These are phyloP conservation scores for Tephrocybe rancida DNA, from an alignment of 768 basidiomycete species.

Conservation along the genomic window DNA sequence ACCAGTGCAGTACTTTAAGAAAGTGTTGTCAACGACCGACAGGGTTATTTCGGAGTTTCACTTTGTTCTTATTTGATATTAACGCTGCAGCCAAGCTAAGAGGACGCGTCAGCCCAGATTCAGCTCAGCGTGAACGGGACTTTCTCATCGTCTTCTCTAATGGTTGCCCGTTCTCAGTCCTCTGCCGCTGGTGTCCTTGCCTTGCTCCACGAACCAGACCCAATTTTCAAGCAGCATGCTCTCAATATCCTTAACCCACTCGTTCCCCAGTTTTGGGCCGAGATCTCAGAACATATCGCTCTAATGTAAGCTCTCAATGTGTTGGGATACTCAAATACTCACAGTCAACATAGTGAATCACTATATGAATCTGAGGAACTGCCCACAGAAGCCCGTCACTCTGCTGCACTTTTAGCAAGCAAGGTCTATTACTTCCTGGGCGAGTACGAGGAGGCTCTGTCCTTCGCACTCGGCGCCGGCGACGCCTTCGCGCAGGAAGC, in stretches of 20 bases:
- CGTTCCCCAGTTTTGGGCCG: slow-evolving; percentile 96
- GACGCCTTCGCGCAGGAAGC: slow-evolving; percentile 80
- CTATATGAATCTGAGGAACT: slow-evolving; percentile 86
- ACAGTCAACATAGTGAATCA: slow-evolving; percentile 65
- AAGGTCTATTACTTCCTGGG: slow-evolving; percentile 98
- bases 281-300: slow-evolving; percentile 94
- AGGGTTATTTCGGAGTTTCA: slow-evolving; percentile 39
- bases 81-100: slow-evolving; percentile 26
- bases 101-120: slow-evolving; percentile 47
- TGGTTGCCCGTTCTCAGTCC: slow-evolving; percentile 76
- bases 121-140: slow-evolving; percentile 9
- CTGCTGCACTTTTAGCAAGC: slow-evolving; percentile 92
- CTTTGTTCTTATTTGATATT: slow-evolving; percentile 31
- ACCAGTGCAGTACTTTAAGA: slow-evolving; percentile 6
- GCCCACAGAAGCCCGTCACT: slow-evolving; percentile 70
- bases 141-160: slow-evolving; percentile 32
- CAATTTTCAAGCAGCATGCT: slow-evolving; percentile 89
- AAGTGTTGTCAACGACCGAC: slow-evolving; percentile 11
- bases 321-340: slow-evolving; percentile 11
- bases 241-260: slow-evolving; percentile 80
- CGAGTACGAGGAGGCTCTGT: slow-evolving; percentile 93
- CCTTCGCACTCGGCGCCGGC: slow-evolving; percentile 92
- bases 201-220: slow-evolving; percentile 86
- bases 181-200: slow-evolving; percentile 91
- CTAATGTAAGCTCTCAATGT: slow-evolving; percentile 64